Percentiles rank a stretch among this genome's conserved stretches.
Evolutionary conservation across 768 basidiomycete species (phyloP).

Genomic region (Podaxis sp.): DNA sequence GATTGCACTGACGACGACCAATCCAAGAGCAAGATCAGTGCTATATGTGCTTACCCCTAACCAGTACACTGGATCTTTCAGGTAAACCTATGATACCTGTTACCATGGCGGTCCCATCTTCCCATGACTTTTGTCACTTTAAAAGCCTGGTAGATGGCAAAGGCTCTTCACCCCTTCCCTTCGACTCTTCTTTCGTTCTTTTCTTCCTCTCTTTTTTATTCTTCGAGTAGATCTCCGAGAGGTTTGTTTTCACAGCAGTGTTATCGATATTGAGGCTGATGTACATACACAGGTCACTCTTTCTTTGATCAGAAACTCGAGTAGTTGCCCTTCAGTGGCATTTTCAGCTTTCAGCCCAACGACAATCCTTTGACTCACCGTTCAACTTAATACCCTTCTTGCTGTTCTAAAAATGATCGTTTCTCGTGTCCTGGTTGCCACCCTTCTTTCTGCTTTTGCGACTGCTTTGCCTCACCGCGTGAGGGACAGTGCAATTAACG

Average conservation of each 20-base stretch:
- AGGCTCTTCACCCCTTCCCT: conserved; percentile 17
- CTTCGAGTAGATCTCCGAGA: conserved; percentile 66
- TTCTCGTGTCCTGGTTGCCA: conserved; percentile 49
- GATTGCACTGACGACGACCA: conserved; percentile 1
- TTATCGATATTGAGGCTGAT: conserved; percentile 8
- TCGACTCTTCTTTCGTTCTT: conserved; percentile 32
- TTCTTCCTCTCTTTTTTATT: conserved; percentile 28
- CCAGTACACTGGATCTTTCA: conserved; percentile 11
- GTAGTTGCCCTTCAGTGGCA: conserved; percentile 62
- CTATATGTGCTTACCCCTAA: conserved; percentile 3
- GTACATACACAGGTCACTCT: conserved; percentile 40
- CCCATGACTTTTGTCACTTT: conserved; percentile 17
- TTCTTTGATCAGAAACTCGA: conserved; percentile 68
- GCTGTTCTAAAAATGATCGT: conserved; percentile 56
- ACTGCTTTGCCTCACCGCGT: conserved; percentile 45
- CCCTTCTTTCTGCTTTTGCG: conserved; percentile 47
- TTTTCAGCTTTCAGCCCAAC: conserved; percentile 40
- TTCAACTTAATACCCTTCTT: conserved; percentile 41
- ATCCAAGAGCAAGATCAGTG: conserved; percentile 3
- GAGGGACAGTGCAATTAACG: conserved; percentile 31
- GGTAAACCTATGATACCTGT: conserved; percentile 22
- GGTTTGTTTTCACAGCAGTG: conserved; percentile 29
- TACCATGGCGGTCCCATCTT: conserved; percentile 30
- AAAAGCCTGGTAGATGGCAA: conserved; percentile 16
- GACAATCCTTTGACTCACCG: conserved; percentile 32